phyloP scores from a whole-genome alignment of 2,329 filamentous ascomycete species.

The Helicocarpus griseus region DNA sequence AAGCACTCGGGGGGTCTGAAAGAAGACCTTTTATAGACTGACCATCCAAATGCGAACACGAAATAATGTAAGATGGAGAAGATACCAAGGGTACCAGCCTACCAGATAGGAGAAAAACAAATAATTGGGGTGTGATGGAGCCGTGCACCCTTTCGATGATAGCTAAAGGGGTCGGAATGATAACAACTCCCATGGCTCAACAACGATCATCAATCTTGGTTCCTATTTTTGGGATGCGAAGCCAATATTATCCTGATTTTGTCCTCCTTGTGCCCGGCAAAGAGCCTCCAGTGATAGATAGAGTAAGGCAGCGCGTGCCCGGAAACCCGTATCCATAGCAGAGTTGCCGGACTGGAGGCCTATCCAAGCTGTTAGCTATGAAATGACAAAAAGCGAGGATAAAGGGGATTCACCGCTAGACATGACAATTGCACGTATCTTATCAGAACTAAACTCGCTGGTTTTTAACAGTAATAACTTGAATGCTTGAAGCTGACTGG shows the following conservation, averaged over 20 bases:
- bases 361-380: neutral
- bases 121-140: neutral
- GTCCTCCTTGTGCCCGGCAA: too few species aligned
- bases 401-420: too few species aligned
- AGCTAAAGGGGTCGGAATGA: neutral
- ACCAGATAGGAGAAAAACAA: neutral
- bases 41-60: too few species aligned
- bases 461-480: too few species aligned
- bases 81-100: too few species aligned
- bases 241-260: too few species aligned
- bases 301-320: neutral
- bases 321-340: neutral
- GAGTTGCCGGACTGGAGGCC: neutral
- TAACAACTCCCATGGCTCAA: neutral
- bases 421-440: too few species aligned
- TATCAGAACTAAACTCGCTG: too few species aligned
- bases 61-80: too few species aligned
- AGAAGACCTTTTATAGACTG: neutral
- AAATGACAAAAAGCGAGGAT: too few species aligned
- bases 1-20: neutral
- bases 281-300: neutral
- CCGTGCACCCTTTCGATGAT: neutral
- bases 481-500: too few species aligned
- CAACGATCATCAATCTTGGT: neutral
- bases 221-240: neutral